Evolutionary conservation across 257 asterid species (phyloP), one percentile per base, ranked within the genome.

Genomic region (Solanum lycopersicoides): DNA sequence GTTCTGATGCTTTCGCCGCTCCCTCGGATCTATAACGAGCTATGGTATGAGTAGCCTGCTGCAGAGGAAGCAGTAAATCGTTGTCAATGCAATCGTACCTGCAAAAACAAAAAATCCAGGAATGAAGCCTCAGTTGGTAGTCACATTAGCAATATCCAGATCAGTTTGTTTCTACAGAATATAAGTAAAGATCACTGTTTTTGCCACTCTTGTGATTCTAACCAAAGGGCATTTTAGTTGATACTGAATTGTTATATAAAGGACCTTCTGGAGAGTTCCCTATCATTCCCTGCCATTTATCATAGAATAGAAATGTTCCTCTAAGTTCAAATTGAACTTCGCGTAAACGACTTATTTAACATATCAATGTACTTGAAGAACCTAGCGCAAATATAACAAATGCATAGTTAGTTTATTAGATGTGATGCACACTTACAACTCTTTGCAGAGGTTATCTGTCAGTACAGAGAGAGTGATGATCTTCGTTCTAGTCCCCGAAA

Each of bases 41-140:
- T 25, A 92, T 91, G 66, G 56, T 87, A 82, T 90, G 93, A 88
- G 87, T 89, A 37, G 85, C 34, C n/a, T 80, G 89, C 87, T 87
- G 89, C 21, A 90, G 88, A 18, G 92, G 83, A 83, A 87, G 87
- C 75, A 94, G 90, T 82, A 94, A 84, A 72, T 94, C 95, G 12
- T 88, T 88, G 30, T 93, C 95, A 12, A 93, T 91, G 93, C 91
- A 93, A 13, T 93, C 93, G 6, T 89, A 94, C 93, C 95, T 94
- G 93, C 91, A 91, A 84, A 66, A 53, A 28, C 0, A 28, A 25
- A 13, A 53, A 76, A 21, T n/a, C 3, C 32, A 56, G 41, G 66
- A 42, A 23, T 88, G 77, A 80, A 85, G 75, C 20, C 60, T 59
- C 90, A 56, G 5, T 60, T 42, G 44, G 68, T 28, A 80, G 28